phyloP scores from a whole-genome alignment of 2,329 filamentous ascomycete genomes.

The Aureobasidium sp. region DNA sequence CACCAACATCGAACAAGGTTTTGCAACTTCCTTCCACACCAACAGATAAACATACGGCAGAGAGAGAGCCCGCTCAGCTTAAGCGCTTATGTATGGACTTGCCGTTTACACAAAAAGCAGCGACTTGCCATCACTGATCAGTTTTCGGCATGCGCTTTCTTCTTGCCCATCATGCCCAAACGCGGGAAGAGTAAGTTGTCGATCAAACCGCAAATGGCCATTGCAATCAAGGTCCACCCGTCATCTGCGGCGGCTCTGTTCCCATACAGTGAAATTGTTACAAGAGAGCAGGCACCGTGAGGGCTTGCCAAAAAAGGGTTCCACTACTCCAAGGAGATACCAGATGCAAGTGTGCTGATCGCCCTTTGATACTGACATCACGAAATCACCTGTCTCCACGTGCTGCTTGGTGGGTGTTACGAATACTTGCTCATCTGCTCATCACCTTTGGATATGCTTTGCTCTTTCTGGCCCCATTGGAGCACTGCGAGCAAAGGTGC shows the following conservation, averaged over 20 bases:
- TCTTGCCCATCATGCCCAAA: not conserved
- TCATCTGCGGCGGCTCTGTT: not conserved
- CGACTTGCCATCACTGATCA: not conserved
- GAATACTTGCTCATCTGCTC: not conserved
- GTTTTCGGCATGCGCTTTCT: not conserved
- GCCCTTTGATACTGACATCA: not conserved
- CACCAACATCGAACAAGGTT: not conserved
- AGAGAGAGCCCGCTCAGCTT: not conserved
- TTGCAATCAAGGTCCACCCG: not conserved
- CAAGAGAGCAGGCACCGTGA: not conserved
- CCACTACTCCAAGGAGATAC: not conserved
- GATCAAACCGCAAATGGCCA: not conserved
- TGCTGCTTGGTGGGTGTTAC: not conserved
- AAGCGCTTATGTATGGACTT: not conserved
- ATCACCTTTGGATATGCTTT: not conserved
- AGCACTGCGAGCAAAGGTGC: not conserved
- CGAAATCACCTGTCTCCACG: not conserved
- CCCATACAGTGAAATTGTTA: not conserved
- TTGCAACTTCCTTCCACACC: not conserved
- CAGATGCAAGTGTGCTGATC: not conserved
- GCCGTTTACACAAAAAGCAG: not conserved
- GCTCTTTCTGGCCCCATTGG: too few species aligned
- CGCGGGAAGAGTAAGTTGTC: not conserved
- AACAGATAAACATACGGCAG: not conserved
- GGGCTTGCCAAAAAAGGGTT: not conserved